A percentile compares a stretch with the other conserved stretches of the same genome.
phyloP scores from a whole-genome alignment of 2,329 filamentous ascomycete genomes.

The Gaeumannomyces sp. region DNA sequence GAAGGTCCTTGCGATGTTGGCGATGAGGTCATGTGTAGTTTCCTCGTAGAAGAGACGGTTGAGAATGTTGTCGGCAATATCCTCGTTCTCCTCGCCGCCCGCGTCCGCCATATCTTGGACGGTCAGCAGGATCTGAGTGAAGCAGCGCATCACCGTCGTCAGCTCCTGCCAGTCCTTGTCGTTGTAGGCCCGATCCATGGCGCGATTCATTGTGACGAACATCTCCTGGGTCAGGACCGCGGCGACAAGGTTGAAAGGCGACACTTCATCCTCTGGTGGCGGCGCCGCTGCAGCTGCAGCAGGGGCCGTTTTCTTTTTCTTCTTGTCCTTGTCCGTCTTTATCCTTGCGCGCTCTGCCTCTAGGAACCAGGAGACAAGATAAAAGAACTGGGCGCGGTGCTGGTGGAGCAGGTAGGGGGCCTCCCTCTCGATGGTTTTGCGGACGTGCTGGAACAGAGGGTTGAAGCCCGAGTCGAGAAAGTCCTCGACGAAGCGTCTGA shows the following conservation, averaged over 20 bases:
- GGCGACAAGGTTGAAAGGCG: conserved; percentile 81
- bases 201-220: conserved; percentile 80
- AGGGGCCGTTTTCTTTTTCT: conserved; percentile 23
- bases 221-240: conserved; percentile 90
- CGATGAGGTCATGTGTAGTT: conserved; percentile 80
- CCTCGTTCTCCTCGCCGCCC: conserved; percentile 83
- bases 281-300: conserved; percentile 13
- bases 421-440: conserved; percentile 86
- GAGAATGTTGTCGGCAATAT: conserved; percentile 95
- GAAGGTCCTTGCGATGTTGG: conserved; percentile 75
- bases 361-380: conserved; percentile 87
- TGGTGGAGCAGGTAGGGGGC: conserved; percentile 71
- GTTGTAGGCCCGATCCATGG: conserved; percentile 73
- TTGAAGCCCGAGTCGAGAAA: conserved; percentile 96
- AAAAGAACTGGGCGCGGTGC: conserved; percentile 84
- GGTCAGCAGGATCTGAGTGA: conserved; percentile 87
- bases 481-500: conserved; percentile 80
- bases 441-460: conserved; percentile 75
- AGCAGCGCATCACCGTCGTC: conserved; percentile 84
- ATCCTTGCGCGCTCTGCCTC: conserved; percentile 74
- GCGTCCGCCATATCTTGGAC: conserved; percentile 89
- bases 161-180: conserved; percentile 83
- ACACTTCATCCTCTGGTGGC: conserved; percentile 44
- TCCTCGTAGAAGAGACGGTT: conserved; percentile 99
- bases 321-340: conserved; percentile 49